These are phyloP conservation scores for Scheffersomyces parashehatae DNA, from an alignment of 1,139 yeast genomes.

Conservation along the genomic window DNA sequence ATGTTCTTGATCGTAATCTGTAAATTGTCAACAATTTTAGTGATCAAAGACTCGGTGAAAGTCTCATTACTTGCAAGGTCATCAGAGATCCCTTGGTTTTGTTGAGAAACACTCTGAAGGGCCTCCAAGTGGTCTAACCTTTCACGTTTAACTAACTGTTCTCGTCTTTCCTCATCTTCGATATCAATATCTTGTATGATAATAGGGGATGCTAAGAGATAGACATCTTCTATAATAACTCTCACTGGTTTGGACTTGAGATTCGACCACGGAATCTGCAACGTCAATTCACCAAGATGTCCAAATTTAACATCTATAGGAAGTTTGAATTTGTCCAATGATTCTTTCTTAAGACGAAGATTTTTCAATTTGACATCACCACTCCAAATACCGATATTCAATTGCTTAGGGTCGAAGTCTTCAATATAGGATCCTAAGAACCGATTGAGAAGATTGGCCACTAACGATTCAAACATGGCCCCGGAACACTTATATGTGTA, in stretches of 20 bases:
- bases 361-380: constrained; percentile 91
- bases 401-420: constrained; percentile 90
- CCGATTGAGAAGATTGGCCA: constrained; percentile 54
- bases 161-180: constrained; percentile 67
- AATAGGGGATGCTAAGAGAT: constrained; percentile 76
- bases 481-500: too few species aligned
- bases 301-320: constrained; percentile 93
- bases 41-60: constrained; percentile 82
- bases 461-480: constrained; percentile 57
- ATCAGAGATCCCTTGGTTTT: constrained; percentile 37
- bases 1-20: constrained; percentile 93
- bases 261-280: constrained; percentile 97
- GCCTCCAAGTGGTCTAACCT: constrained; percentile 71
- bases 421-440: constrained; percentile 77
- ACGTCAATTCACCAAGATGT: constrained; percentile 81
- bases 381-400: constrained; percentile 95
- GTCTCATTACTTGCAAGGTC: constrained; percentile 61
- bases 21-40: constrained; percentile 88
- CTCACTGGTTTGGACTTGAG: constrained; percentile 91
- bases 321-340: constrained; percentile 78
- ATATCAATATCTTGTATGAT: constrained; percentile 53
- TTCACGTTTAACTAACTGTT: constrained; percentile 64
- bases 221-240: constrained; percentile 85
- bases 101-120: constrained; percentile 45
- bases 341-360: constrained; percentile 75